Conservation (phyloP, 352 stramenopile species). For the Globisporangium nodosum region DNA sequence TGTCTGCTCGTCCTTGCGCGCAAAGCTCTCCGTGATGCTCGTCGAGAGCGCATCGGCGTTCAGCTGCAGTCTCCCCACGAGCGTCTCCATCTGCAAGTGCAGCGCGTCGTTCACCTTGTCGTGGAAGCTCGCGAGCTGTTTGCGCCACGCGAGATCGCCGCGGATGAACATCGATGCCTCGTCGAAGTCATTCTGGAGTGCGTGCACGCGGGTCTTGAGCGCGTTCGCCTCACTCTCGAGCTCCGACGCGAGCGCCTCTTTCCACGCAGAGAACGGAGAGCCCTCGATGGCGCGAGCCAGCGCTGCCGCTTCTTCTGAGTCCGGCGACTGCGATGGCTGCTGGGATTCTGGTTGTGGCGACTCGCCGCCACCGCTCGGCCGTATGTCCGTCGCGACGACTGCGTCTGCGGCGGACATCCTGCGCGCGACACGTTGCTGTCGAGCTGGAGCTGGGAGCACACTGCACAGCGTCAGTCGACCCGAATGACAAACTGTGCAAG, state of each 20-base stretch:
- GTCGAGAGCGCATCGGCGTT: slow-evolving; percentile 27
- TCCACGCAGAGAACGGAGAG: slow-evolving; percentile 12
- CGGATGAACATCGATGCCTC: slow-evolving; percentile 51
- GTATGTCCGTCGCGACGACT: not conserved
- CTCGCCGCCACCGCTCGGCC: no score
- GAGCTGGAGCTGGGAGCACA: no score
- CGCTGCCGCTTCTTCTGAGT: slow-evolving; percentile 3
- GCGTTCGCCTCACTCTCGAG: slow-evolving; percentile 12
- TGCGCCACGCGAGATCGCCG: slow-evolving; percentile 56
- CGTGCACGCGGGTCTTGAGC: slow-evolving; percentile 25
- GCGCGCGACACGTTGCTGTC: no score
- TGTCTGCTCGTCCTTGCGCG: slow-evolving; percentile 22
- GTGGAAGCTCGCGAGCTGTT: slow-evolving; percentile 42
- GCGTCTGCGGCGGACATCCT: not conserved
- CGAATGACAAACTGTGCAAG: no score
- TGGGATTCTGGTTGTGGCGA: not conserved
- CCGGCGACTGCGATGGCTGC: not conserved
- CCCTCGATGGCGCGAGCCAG: slow-evolving; percentile 4
- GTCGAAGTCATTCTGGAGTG: slow-evolving; percentile 46
- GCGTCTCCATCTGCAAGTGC: slow-evolving; percentile 12
- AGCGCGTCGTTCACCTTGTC: slow-evolving; percentile 42
- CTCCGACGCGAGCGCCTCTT: slow-evolving; percentile 3
- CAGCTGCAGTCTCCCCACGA: slow-evolving; percentile 20
- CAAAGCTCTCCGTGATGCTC: slow-evolving; percentile 34
- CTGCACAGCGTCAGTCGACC: no score